A percentile compares a stretch with the other conserved stretches of the same genome.
phyloP scores from a whole-genome alignment of 306 rosid genomes.

The Cucurbita moschata region DNA sequence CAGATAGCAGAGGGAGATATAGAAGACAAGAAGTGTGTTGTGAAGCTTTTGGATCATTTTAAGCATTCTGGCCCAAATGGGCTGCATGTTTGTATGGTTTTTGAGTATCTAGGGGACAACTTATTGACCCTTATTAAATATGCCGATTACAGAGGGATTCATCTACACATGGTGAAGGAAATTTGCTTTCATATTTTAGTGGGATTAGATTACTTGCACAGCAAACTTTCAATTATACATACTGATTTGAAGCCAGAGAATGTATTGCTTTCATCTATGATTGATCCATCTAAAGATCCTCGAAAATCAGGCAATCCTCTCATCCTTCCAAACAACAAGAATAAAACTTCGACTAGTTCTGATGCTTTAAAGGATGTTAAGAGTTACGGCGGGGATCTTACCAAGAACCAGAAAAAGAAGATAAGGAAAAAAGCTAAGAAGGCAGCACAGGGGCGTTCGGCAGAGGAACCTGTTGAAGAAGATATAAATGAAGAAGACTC shows the following conservation, averaged over 20 bases:
- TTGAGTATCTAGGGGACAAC: constrained; percentile 82
- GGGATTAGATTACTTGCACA: constrained; percentile 79
- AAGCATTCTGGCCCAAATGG: constrained; percentile 87
- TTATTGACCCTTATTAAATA: constrained; percentile 74
- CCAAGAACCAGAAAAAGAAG: constrained; percentile 64
- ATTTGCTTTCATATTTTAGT: constrained; percentile 61
- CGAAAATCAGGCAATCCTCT: constrained; percentile 47
- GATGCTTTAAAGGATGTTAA: constrained; percentile 29
- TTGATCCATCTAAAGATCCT: constrained; percentile 78
- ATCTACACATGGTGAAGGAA: constrained; percentile 61
- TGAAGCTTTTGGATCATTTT: constrained; percentile 85
- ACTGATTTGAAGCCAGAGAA: constrained; percentile 87
- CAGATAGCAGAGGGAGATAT: constrained; percentile 76
- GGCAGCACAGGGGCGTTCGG: constrained; percentile 48
- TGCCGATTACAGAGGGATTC: constrained; percentile 53
- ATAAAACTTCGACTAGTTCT: constrained; percentile 29
- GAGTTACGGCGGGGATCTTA: constrained; percentile 46
- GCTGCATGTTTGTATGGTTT: constrained; percentile 78
- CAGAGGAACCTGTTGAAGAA: constrained; percentile 36
- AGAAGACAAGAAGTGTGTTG: constrained; percentile 60
- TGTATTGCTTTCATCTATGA: constrained; percentile 45
- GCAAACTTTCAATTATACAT: constrained; percentile 69
- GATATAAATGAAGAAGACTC: constrained; percentile 29
- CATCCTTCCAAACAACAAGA: constrained; percentile 37
- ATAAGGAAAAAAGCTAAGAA: constrained; percentile 68